Percentiles rank a stretch among this genome's conserved stretches.
phyloP scores from a whole-genome alignment of 83 land plant genomes.

The Diphasiastrum complanatum region DNA sequence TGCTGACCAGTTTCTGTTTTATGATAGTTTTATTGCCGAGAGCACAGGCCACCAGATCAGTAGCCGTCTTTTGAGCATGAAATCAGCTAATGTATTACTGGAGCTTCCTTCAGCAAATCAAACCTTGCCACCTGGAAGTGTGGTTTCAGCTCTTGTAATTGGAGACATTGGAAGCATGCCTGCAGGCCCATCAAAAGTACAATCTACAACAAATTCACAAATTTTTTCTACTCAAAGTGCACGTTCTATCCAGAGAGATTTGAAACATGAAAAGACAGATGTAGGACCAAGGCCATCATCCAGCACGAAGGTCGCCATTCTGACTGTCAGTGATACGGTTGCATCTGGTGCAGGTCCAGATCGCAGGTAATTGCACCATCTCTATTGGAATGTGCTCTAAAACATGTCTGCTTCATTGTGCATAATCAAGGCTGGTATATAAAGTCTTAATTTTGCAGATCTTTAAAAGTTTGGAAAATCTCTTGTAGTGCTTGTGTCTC shows the following conservation, averaged over 20 bases:
- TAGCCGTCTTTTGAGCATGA: slow-evolving; percentile 90
- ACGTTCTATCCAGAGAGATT: neutral
- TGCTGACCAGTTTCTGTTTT: neutral
- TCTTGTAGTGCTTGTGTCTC: no score
- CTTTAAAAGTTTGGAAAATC: no score
- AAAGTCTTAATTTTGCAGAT: neutral
- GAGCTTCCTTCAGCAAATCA: slow-evolving; percentile 58
- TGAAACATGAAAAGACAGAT: neutral
- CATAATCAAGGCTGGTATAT: no score
- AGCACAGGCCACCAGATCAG: slow-evolving; percentile 89
- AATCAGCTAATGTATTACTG: slow-evolving; percentile 80
- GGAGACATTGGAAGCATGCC: slow-evolving; percentile 44
- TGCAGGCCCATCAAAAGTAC: neutral
- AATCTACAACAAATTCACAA: neutral
- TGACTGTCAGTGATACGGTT: slow-evolving; percentile 96
- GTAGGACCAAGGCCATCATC: no score
- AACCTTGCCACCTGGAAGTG: slow-evolving; percentile 50
- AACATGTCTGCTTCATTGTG: no score
- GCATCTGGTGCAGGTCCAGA: slow-evolving; percentile 86
- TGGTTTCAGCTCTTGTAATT: slow-evolving; percentile 63
- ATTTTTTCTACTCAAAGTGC: neutral
- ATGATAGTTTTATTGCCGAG: slow-evolving; percentile 75
- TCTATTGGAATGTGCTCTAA: no score
- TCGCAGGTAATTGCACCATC: slow-evolving; percentile 81
- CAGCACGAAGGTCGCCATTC: slow-evolving; percentile 77